phyloP scores from a whole-genome alignment of 176 grass and related monocot genomes.

The Zoysia japonica region DNA sequence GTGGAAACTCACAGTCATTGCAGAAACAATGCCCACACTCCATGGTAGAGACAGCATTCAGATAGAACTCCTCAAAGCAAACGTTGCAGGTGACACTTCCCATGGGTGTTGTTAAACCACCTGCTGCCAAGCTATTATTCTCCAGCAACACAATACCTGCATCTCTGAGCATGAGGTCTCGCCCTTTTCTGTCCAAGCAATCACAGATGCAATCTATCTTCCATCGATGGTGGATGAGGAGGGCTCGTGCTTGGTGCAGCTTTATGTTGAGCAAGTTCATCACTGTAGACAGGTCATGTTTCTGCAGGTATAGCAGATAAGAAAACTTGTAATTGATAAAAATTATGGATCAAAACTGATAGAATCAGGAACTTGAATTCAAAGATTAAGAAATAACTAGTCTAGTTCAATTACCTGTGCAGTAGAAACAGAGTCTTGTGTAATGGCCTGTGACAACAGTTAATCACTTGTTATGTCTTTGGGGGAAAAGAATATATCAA shows the following conservation, averaged over 20 bases:
- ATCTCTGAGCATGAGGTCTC: conserved; percentile 49
- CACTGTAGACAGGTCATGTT: conserved; percentile 43
- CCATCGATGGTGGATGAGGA: conserved; percentile 62
- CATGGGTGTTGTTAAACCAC: background rate
- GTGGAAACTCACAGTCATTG: conserved; percentile 55
- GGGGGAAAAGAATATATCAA: background rate
- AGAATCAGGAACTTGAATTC: conserved; percentile 3
- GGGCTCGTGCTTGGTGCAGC: conserved; percentile 47
- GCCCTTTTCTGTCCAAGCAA: conserved; percentile 44
- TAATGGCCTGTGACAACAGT: conserved; percentile 47
- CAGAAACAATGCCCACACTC: conserved; percentile 66
- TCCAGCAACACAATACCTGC: conserved; percentile 37
- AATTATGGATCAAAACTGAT: background rate
- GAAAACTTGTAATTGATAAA: background rate
- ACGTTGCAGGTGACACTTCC: conserved; percentile 41
- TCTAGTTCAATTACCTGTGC: conserved; percentile 40
- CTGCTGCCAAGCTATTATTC: conserved; percentile 4
- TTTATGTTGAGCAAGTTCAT: conserved; percentile 61
- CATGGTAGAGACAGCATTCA: conserved; percentile 42
- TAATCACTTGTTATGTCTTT: conserved; percentile 5
- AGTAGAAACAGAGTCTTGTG: conserved; percentile 22
- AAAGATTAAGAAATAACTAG: background rate
- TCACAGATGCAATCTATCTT: conserved; percentile 49
- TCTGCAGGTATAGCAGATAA: conserved; percentile 29
- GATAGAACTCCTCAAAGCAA: conserved; percentile 49